Evolutionary conservation across 2,329 filamentous ascomycete species (phyloP).

Genomic region (Cladosporium sp.): DNA sequence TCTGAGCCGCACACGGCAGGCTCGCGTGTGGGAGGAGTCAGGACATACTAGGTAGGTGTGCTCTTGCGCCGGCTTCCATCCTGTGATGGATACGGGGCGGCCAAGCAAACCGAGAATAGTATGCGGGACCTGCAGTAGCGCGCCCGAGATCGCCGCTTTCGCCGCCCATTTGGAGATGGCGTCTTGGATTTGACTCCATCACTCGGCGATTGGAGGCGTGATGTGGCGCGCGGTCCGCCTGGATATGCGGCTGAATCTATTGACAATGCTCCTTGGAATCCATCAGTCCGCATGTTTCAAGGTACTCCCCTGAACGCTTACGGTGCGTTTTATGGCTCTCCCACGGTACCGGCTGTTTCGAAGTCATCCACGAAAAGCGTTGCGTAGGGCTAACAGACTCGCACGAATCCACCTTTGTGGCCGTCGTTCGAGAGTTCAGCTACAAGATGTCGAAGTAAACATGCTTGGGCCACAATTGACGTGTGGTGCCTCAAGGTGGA

Average conservation of each 20-base stretch:
- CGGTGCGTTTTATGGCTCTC: not conserved
- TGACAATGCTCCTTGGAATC: not conserved
- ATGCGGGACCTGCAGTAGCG: slow-evolving; percentile 10
- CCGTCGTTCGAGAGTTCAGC: slow-evolving; percentile 4
- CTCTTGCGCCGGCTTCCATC: not conserved
- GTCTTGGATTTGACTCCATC: not conserved
- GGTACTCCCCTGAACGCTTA: not conserved
- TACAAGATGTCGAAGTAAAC: no score
- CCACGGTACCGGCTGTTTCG: no score
- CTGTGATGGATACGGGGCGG: not conserved
- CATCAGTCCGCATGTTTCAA: slow-evolving; percentile 4
- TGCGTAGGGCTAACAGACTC: no score
- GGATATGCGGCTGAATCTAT: not conserved
- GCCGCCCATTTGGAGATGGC: not conserved
- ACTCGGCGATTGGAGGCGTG: slow-evolving; percentile 1
- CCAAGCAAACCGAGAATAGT: slow-evolving; percentile 1
- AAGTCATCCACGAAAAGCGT: no score
- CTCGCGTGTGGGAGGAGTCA: not conserved
- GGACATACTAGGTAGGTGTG: no score
- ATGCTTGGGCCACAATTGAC: not conserved
- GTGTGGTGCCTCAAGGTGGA: not conserved
- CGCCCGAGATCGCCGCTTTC: not conserved
- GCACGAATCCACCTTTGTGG: not conserved
- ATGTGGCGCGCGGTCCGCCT: slow-evolving; percentile 1
- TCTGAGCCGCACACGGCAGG: not conserved